Base-by-base conservation (phyloP, 2,329 filamentous ascomycete species). In the Akanthomyces dipterigenus region DNA sequence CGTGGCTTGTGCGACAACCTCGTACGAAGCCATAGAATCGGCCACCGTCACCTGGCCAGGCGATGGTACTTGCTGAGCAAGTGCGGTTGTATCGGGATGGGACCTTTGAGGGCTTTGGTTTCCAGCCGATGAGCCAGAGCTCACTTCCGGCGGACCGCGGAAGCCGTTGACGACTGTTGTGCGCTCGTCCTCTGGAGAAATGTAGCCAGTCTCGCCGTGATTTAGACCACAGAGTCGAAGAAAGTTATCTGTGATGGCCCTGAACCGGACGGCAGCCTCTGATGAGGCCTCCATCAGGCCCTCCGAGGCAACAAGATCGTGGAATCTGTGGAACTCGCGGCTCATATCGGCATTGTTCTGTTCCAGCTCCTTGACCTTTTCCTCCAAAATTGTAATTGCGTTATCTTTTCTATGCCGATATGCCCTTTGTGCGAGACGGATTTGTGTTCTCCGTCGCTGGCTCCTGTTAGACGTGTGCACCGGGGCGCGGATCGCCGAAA, bases 361-460 rank as follows among this genome's bases (percentile, higher is more conserved):
- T 62, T 88, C 83, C n/a, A 96, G 81, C 26, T 84, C 80, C 59
- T 86, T 78, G 28, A 93, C 89, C 63, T 87, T 82, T 59, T 84
- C 81, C 70, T 91, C 88, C 12, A 96, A 79, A 1, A 84, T 85
- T 31, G 85, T 82, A 61, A 96, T 93, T 5, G 89, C 89, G 24
- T 83, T 88, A 70, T 96, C 92, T 74, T 96, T 96, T 56, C 92
- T 87, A 68, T 89, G 85, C 18, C 92, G 85, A 70, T 96, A 96
- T 1, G 91, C 91, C 65, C 91, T 81, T 72, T 96, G 92, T 2
- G 92, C 92, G 60, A 93, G 82, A 26, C 92, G 87, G 65, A 96
- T 95, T 71, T 96, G 92, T 5, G 90, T 93, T 60, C 92, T 84
- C 57, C 92, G 88, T 64, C 91, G 88, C 89, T 90, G 45, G 31